A percentile compares a stretch with the other conserved stretches of the same genome.
Evolutionary conservation across 345 rosid genomes (phyloP).

Genomic region (Pseudoturritis turrita): DNA sequence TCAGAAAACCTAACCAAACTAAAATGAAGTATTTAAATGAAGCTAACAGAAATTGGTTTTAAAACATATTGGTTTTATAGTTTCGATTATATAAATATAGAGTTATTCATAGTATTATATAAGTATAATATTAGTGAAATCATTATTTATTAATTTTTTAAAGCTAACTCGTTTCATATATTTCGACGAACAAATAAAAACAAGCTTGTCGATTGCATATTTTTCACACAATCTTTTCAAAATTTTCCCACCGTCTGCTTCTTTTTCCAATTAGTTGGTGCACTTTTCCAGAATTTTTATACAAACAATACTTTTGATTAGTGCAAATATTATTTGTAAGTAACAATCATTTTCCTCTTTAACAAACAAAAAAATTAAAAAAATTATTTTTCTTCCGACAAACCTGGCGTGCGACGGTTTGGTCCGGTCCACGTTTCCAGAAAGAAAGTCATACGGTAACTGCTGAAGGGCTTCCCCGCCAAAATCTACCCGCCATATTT

Average conservation of each 20-base stretch:
- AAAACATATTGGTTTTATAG: too few species aligned
- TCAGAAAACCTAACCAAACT: too few species aligned
- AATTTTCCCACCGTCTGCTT: not conserved
- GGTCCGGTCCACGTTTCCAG: conserved; percentile 19
- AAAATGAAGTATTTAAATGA: too few species aligned
- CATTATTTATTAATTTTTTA: too few species aligned
- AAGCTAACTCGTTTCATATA: not conserved
- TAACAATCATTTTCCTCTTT: not conserved
- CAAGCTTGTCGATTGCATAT: not conserved
- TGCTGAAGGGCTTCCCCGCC: conserved; percentile 14
- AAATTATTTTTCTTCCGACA: not conserved
- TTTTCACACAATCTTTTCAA: not conserved
- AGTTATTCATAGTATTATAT: too few species aligned
- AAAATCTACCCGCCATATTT: conserved; percentile 32
- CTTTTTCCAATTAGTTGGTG: not conserved
- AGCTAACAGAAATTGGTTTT: too few species aligned
- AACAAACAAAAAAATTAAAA: not conserved
- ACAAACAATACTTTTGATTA: not conserved
- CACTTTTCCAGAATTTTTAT: not conserved
- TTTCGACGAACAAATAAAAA: not conserved
- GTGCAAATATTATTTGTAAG: not conserved
- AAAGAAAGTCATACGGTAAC: conserved; percentile 25
- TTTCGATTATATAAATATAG: too few species aligned
- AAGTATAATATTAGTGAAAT: too few species aligned
- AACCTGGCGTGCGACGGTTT: conserved; percentile 30